Evolutionary conservation across 1,284 basidiomycete genomes (phyloP).

Genomic region (Kwoniella shivajii): DNA sequence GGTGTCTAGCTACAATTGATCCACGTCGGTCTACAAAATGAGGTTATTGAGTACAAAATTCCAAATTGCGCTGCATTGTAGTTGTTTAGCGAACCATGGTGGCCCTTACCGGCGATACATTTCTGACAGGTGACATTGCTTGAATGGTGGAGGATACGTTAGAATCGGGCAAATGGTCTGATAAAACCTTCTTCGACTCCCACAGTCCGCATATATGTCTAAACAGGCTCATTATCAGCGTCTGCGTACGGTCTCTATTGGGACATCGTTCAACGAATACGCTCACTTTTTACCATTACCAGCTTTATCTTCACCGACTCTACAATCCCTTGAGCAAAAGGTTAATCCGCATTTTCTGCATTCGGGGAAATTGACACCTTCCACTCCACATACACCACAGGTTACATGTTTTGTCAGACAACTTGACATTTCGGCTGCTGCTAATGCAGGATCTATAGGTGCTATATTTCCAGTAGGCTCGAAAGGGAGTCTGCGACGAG

Average conservation of each 20-base stretch:
- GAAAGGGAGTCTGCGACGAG: conserved; percentile 25
- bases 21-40: no score
- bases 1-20: no score
- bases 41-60: not conserved
- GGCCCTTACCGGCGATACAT: no score
- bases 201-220: conserved; percentile 44
- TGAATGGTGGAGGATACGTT: not conserved
- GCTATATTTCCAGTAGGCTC: conserved; percentile 28
- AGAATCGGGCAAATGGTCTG: not conserved
- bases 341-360: conserved; percentile 48
- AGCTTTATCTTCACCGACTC: conserved; percentile 39
- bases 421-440: conserved; percentile 40
- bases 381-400: conserved; percentile 42
- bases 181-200: conserved; percentile 30
- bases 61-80: no score
- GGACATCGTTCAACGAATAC: no score
- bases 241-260: not conserved
- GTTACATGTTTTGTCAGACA: conserved; percentile 45
- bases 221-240: not conserved
- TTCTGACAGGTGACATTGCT: not conserved
- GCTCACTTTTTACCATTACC: conserved; percentile 47
- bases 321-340: conserved; percentile 47
- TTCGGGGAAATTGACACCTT: conserved; percentile 50
- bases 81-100: not conserved
- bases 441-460: conserved; percentile 43